Base-by-base conservation (phyloP, 192 early-diverging fungal species). In the Mortierella hygrophila region DNA sequence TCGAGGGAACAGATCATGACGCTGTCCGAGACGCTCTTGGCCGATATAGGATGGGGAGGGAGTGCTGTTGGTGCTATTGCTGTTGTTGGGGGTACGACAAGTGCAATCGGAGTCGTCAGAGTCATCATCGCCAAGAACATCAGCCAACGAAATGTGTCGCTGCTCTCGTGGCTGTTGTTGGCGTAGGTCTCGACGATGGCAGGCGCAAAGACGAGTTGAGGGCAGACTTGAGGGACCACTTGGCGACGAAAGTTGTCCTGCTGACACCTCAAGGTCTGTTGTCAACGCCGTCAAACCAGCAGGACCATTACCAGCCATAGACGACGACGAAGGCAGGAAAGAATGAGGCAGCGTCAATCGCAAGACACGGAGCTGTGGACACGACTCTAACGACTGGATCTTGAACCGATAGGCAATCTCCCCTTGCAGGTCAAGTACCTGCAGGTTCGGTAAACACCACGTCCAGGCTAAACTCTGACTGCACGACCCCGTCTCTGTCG, bases 321-420 rank as follows among this genome's bases (percentile, higher is more conserved):
- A 37, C 37, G 16, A 23, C 38, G 35, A 16, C 44, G 71, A 60
- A 41, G 75, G 55, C 40, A 71, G 57, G 3, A 70, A 72, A 4
- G 63, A 83, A 29, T 83, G 77, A 10, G 74, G 77, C 2, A 84
- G 29, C 41, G 77, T 74, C 40, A 84, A 49, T 20, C 82, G 73
- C 29, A 84, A n/a, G 4, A 79, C 63, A 20, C 77, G 47, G 10
- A 84, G 74, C 57, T 74, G 23, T 32, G 82, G 77, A 63, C 82
- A 84, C 42, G 75, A 46, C 29, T 79, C 72, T 38, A 84, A 63
- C 8, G 82, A 49, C 65, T 78, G 73, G 6, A 79, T 40, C 41
- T n/a, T 47, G n/a, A 84, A 76, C 68, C 77, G 82, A 49, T 63
- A 70, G 4, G 82, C 77, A 79, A 84, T 55, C 71, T 84, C 82